Conservation (phyloP, 495 filamentous ascomycete species). For the Hypoxylon fuscum region DNA sequence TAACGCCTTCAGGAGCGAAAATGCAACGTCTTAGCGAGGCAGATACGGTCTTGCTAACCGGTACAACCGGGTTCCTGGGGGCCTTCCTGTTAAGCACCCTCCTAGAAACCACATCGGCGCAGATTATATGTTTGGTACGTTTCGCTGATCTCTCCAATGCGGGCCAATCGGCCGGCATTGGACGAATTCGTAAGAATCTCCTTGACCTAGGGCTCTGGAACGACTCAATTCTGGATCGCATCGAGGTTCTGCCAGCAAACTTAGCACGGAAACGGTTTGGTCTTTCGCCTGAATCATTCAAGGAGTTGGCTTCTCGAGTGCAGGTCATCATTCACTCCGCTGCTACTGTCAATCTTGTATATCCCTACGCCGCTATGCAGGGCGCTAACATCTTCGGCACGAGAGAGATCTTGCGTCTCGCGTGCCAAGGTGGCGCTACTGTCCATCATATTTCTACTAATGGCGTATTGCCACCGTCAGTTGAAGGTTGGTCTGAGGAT, state of each 20-base stretch:
- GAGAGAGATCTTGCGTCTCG: slow-evolving; percentile 69
- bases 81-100: slow-evolving; percentile 52
- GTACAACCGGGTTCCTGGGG: slow-evolving; percentile 53
- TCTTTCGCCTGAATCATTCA: slow-evolving; percentile 63
- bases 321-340: slow-evolving; percentile 73
- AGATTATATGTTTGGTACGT: slow-evolving; percentile 73
- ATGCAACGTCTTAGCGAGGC: slow-evolving; percentile 64
- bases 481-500: slow-evolving; percentile 67
- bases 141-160: slow-evolving; percentile 66
- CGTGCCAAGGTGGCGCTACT: slow-evolving; percentile 66
- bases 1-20: slow-evolving; percentile 56
- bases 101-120: slow-evolving; percentile 62
- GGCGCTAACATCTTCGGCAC: slow-evolving; percentile 69
- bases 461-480: slow-evolving; percentile 69
- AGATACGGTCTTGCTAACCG: slow-evolving; percentile 58
- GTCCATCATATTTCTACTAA: slow-evolving; percentile 77
- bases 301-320: slow-evolving; percentile 63
- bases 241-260: slow-evolving; percentile 72
- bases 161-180: slow-evolving; percentile 62
- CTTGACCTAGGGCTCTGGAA: slow-evolving; percentile 72
- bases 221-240: slow-evolving; percentile 73
- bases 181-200: slow-evolving; percentile 68
- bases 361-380: slow-evolving; percentile 70
- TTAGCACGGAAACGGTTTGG: slow-evolving; percentile 67
- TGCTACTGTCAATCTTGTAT: slow-evolving; percentile 73